These are phyloP conservation scores for Xeromyces bisporus DNA, from an alignment of 495 filamentous ascomycete genomes.

Conservation along the genomic window DNA sequence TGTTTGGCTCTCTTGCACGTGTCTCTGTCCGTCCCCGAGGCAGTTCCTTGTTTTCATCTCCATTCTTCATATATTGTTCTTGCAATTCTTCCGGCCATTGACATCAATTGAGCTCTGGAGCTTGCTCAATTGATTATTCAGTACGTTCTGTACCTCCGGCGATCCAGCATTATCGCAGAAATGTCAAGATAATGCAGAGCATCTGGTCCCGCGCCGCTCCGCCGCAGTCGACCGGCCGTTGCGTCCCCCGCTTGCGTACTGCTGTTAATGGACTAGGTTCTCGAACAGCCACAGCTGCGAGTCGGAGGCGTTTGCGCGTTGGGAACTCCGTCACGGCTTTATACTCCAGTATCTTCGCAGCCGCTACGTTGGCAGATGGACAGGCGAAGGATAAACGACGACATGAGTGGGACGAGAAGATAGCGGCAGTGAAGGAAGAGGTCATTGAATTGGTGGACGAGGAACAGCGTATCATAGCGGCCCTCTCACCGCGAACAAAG, in stretches of 20 bases:
- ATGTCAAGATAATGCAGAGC: conserved; percentile 44
- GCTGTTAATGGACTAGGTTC: conserved; percentile 32
- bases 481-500: conserved; percentile 13
- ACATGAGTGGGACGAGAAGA: conserved; percentile 44
- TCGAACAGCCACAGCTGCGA: conserved; percentile 35
- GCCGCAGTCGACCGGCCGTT: conserved; percentile 43
- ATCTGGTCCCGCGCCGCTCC: conserved; percentile 53
- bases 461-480: conserved; percentile 20
- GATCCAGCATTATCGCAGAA: conserved; percentile 5
- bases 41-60: too few relatives aligned
- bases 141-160: too few relatives aligned
- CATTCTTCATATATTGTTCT: not conserved
- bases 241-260: conserved; percentile 42
- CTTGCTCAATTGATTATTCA: not conserved
- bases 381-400: conserved; percentile 42
- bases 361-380: conserved; percentile 51
- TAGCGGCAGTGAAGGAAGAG: conserved; percentile 30
- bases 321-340: conserved; percentile 51
- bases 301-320: conserved; percentile 32
- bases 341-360: conserved; percentile 56
- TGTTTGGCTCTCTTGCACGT: conserved; percentile 4
- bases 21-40: too few relatives aligned
- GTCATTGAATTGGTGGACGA: conserved; percentile 26
- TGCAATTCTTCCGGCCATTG: conserved; percentile 1
- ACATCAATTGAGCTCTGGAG: conserved; percentile 1